These are phyloP conservation scores for Epicoccum nigrum DNA, from an alignment of 2,329 filamentous ascomycete species.

Conservation along the genomic window DNA sequence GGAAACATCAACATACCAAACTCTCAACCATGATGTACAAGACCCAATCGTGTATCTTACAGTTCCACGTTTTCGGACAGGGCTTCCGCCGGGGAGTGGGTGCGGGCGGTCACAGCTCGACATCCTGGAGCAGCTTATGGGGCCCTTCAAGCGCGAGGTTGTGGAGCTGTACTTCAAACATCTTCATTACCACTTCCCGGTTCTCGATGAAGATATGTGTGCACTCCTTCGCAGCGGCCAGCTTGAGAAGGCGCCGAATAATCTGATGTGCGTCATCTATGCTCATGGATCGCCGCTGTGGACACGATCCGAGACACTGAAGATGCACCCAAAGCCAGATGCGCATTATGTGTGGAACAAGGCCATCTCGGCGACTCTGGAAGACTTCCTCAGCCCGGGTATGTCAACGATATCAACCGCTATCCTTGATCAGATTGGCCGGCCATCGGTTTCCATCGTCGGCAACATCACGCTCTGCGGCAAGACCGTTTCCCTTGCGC, in stretches of 20 bases:
- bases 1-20: constrained; percentile 54
- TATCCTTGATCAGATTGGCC: constrained; percentile 50
- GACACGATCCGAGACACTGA: constrained; percentile 45
- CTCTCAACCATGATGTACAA: constrained; percentile 54
- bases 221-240: constrained; percentile 44
- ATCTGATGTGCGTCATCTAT: constrained; percentile 49
- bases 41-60: constrained; percentile 52
- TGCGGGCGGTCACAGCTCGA: constrained; percentile 50
- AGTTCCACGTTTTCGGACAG: constrained; percentile 58
- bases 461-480: constrained; percentile 61
- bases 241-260: constrained; percentile 42
- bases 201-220: constrained; percentile 49
- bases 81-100: constrained; percentile 43
- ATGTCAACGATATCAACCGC: constrained; percentile 50
- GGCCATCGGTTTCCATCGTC: constrained; percentile 50
- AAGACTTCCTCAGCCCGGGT: constrained; percentile 52
- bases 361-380: constrained; percentile 49
- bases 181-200: constrained; percentile 48
- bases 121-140: constrained; percentile 51
- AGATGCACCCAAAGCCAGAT: constrained; percentile 46
- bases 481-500: constrained; percentile 60
- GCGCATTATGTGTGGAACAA: constrained; percentile 51
- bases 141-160: constrained; percentile 46
- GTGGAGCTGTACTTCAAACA: constrained; percentile 55
- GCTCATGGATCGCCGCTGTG: constrained; percentile 48